phyloP scores from a whole-genome alignment of 202 grass and related monocot genomes.

The Carex arenaria region DNA sequence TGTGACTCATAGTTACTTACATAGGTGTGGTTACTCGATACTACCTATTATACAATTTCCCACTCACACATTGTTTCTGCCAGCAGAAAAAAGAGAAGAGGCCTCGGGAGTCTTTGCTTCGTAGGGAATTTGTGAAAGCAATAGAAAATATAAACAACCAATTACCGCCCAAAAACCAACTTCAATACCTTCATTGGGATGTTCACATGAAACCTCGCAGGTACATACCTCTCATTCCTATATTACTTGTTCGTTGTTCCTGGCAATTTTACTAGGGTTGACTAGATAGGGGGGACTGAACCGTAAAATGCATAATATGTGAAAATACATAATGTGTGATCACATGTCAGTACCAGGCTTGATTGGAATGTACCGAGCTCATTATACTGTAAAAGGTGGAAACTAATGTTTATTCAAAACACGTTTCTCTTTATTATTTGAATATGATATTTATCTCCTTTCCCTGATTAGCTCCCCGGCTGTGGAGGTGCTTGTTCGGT shows the following conservation, averaged over 20 bases:
- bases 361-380: background rate
- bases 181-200: slow-evolving; percentile 94
- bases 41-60: slow-evolving; percentile 18
- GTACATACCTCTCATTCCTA: slow-evolving; percentile 31
- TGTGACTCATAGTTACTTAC: slow-evolving; percentile 16
- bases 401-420: background rate
- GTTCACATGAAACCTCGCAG: slow-evolving; percentile 75
- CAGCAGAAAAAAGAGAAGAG: slow-evolving; percentile 68
- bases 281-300: no score
- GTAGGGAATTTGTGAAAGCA: slow-evolving; percentile 67
- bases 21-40: slow-evolving; percentile 1
- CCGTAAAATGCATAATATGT: no score
- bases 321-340: no score
- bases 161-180: slow-evolving; percentile 48
- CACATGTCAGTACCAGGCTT: background rate
- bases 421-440: background rate
- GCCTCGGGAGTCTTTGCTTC: slow-evolving; percentile 86
- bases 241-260: slow-evolving; percentile 7
- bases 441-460: background rate
- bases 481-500: slow-evolving; percentile 67
- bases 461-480: slow-evolving; percentile 13
- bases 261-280: no score
- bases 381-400: background rate
- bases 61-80: slow-evolving; percentile 20
- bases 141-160: slow-evolving; percentile 63